Evolutionary conservation across 73 alveolate species (phyloP), one percentile per base, ranked within the genome.

Genomic region (Symbiodinium pilosum): DNA sequence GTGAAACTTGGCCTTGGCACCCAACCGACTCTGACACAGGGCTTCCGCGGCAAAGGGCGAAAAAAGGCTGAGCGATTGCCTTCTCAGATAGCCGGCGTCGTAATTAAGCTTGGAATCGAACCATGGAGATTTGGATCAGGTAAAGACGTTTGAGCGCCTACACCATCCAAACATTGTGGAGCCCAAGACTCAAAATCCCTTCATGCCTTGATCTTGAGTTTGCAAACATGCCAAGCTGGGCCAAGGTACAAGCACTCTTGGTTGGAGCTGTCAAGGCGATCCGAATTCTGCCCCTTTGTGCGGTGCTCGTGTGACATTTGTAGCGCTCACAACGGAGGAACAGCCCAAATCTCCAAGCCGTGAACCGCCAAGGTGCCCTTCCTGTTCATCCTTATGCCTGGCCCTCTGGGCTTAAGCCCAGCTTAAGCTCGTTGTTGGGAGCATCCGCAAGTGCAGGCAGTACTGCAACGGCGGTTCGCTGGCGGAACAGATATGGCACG

Each of bases 131-230:
- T n/a, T n/a, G n/a, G n/a, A n/a, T n/a, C 16, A 71, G 59, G 98
- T 92, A 47, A 92, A 92, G 98, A 92, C 98, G 11, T 92, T 92
- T 42, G 98, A 92, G 84, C 98, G 98, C 38, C 40, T 92, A 5
- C 98, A 92, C 36, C 98, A 92, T 92, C 98, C 98, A 59, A 92
- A 92, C 98, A 92, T 92, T 26, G 98, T 92, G 36, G 98, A 92
- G 89, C 43, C 44, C 12, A 20, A 16, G 85, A n/a, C 43, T 34
- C 43, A 71, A n/a, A 71, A 21, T 64, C 77, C 26, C 71, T 54
- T 21, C 16, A 54, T 5, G n/a, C 71, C 16, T 30, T 21, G 26
- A 68, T 16, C 32, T 26, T 36, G 39, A 26, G 83, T 24, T n/a
- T 20, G 39, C 40, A 36, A 28, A 20, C 3, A 1, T 28, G 83